Percentiles rank a stretch among this genome's conserved stretches.
phyloP scores from a whole-genome alignment of 306 rosid genomes.

The Vigna radiata region DNA sequence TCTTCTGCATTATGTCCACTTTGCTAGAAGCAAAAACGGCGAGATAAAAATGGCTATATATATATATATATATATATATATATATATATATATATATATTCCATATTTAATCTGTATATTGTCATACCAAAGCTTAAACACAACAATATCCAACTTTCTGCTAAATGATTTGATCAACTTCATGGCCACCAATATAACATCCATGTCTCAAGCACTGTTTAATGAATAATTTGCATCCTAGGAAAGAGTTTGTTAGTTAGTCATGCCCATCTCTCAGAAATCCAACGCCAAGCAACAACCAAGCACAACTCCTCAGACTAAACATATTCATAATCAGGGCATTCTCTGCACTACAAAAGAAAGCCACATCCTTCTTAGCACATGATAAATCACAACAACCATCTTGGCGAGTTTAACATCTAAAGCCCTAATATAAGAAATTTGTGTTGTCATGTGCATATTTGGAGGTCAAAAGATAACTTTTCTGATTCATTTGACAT shows the following conservation, averaged over 20 bases:
- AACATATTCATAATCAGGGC: not conserved
- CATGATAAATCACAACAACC: too few species aligned
- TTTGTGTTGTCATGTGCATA: too few species aligned
- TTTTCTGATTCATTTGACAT: too few species aligned
- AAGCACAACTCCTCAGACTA: not conserved
- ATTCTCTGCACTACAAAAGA: not conserved
- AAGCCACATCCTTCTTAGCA: too few species aligned
- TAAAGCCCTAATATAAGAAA: too few species aligned
- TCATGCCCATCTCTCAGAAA: not conserved
- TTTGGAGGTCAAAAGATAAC: too few species aligned
- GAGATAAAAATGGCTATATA: not conserved
- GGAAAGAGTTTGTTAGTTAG: not conserved
- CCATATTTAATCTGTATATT: not conserved
- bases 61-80: too few species aligned
- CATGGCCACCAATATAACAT: not conserved
- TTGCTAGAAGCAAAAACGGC: not conserved
- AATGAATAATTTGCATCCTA: too few species aligned
- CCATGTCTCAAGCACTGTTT: not conserved
- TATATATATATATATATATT: too few species aligned
- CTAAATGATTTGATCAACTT: not conserved
- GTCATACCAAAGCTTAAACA: not conserved
- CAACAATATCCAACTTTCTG: not conserved
- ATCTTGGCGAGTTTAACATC: too few species aligned
- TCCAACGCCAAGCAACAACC: not conserved
- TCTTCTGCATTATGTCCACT: conserved; percentile 4